A percentile compares a stretch with the other conserved stretches of the same genome.
Evolutionary conservation across 257 asterid genomes (phyloP).

Genomic region (Datura wrightii): DNA sequence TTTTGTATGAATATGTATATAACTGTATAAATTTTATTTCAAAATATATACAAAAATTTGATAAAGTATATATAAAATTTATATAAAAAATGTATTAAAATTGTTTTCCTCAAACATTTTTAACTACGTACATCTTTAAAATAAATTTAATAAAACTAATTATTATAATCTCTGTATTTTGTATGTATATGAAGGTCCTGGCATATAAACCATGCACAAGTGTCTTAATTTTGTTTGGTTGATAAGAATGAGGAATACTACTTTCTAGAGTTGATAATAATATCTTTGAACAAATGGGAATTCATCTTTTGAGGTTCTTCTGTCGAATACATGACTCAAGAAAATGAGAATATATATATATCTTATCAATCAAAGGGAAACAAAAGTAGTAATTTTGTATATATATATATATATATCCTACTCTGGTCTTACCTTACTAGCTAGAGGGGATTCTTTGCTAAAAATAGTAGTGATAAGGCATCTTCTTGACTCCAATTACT

Average conservation of each 20-base stretch:
- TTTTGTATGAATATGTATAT: too few species aligned
- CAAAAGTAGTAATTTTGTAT: too few species aligned
- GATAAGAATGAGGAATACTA: conserved; percentile 63
- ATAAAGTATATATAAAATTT: too few species aligned
- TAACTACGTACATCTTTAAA: too few species aligned
- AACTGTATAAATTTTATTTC: too few species aligned
- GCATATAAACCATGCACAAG: background rate
- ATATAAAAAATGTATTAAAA: too few species aligned
- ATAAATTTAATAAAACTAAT: too few species aligned
- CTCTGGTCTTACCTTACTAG: conserved; percentile 31
- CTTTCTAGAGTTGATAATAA: conserved; percentile 44
- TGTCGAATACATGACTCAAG: conserved; percentile 45
- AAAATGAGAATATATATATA: conserved; percentile 29
- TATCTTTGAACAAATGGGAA: conserved; percentile 74
- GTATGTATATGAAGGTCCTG: background rate
- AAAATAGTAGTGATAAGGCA: conserved; percentile 40
- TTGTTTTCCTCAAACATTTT: too few species aligned
- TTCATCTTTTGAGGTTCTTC: conserved; percentile 68
- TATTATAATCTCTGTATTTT: background rate
- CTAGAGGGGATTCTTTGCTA: conserved; percentile 36
- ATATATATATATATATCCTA: too few species aligned
- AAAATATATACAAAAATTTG: too few species aligned
- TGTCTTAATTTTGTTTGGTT: conserved; percentile 49
- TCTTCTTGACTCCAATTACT: background rate
- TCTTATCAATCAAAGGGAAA: conserved; percentile 43